A percentile compares a stretch with the other conserved stretches of the same genome.
Evolutionary conservation across 148 eudicot species (phyloP).

Genomic region (Dysphania ambrosioides): DNA sequence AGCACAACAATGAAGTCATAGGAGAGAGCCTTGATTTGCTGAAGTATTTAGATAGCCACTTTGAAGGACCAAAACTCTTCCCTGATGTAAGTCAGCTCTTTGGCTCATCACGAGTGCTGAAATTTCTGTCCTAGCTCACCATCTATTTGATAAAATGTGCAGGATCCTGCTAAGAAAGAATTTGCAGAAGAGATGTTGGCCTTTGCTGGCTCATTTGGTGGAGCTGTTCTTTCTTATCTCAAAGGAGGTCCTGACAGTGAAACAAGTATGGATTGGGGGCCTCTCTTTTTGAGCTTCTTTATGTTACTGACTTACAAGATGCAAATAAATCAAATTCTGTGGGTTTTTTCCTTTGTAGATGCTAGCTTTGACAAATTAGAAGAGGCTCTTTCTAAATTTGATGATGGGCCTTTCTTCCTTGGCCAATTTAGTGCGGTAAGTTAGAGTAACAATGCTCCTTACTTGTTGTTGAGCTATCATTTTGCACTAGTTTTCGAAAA

Average conservation of each 20-base stretch:
- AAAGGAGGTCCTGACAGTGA: constrained; percentile 48
- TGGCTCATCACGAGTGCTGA: not conserved
- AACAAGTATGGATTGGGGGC: constrained; percentile 37
- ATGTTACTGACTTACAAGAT: not conserved
- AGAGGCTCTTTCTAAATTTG: constrained; percentile 63
- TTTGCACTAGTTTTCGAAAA: not conserved
- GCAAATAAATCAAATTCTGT: not conserved
- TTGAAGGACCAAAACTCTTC: constrained; percentile 43
- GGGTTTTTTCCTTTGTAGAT: constrained; percentile 29
- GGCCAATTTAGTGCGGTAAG: constrained; percentile 81
- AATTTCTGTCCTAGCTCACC: not conserved
- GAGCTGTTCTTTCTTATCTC: constrained; percentile 30
- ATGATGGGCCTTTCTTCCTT: constrained; percentile 82
- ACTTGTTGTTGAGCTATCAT: not conserved
- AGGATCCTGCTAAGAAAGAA: constrained; percentile 66
- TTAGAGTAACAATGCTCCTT: not conserved
- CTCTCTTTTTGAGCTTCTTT: not conserved
- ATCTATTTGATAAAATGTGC: not conserved
- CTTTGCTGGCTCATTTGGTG: constrained; percentile 36
- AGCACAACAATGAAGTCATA: constrained; percentile 36
- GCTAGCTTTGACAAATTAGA: constrained; percentile 66
- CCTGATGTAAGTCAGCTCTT: constrained; percentile 29
- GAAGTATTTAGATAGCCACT: constrained; percentile 36
- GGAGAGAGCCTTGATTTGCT: constrained; percentile 47
- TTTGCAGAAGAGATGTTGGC: constrained; percentile 71